A percentile compares a stretch with the other conserved stretches of the same genome.
Conservation (phyloP, 208 protist genomes). For the Acanthamoeba lenticulata region DNA sequence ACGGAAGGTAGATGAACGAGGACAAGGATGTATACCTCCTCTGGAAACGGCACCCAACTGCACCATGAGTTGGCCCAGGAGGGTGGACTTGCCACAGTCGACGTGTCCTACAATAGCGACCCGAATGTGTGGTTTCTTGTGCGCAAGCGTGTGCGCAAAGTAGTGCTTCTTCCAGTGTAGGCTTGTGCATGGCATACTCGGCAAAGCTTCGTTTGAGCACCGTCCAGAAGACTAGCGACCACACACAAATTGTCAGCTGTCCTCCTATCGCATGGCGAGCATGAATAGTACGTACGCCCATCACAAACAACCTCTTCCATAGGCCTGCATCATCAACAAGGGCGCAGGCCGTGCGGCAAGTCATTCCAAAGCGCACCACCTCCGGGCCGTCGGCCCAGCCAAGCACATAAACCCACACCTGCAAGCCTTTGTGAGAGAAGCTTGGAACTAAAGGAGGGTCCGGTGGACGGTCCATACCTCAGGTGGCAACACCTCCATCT, state of each 20-base stretch:
- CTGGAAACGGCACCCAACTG: not conserved
- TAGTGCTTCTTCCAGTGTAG: not conserved
- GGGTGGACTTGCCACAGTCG: not conserved
- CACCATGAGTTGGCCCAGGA: not conserved
- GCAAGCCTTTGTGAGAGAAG: not conserved
- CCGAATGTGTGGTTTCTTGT: not conserved
- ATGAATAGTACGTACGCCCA: not conserved
- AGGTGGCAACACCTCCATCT: not conserved
- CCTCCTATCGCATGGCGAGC: not conserved
- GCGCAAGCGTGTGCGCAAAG: not conserved
- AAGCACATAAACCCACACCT: not conserved
- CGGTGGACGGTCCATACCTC: not conserved
- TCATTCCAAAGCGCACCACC: not conserved
- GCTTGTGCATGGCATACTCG: not conserved
- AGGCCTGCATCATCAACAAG: not conserved
- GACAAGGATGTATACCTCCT: not conserved
- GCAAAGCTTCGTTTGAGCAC: no score
- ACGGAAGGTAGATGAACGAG: not conserved
- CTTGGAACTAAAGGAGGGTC: not conserved
- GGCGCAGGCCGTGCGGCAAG: not conserved
- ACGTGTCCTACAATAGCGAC: not conserved
- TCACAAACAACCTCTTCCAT: no score
- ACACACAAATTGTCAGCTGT: no score
- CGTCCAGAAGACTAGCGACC: no score
- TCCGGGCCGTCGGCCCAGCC: not conserved